Evolutionary conservation across 352 stramenopile species (phyloP).

Genomic region (Globisporangium carolinianum): DNA sequence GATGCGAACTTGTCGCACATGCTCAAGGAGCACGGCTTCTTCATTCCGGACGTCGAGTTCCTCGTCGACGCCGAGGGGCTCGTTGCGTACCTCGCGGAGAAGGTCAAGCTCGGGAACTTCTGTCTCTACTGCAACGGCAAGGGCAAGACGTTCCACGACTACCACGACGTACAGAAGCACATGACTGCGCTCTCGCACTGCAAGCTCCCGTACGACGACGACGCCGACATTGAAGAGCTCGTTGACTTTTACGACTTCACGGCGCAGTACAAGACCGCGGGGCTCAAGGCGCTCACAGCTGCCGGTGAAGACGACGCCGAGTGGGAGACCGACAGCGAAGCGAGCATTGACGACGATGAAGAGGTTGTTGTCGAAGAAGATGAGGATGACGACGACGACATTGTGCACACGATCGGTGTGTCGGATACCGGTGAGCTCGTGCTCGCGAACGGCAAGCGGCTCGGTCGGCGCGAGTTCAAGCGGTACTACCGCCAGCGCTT

Average conservation of each 20-base stretch:
- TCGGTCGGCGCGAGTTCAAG: conserved; percentile 86
- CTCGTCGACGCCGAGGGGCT: conserved; percentile 87
- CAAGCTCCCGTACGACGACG: conserved; percentile 88
- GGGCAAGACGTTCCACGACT: conserved; percentile 84
- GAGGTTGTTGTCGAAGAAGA: conserved; percentile 42
- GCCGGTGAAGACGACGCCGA: conserved; percentile 35
- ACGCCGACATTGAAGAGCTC: conserved; percentile 86
- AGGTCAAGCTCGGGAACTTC: conserved; percentile 92
- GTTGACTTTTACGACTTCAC: conserved; percentile 91
- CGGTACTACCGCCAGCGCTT: conserved; percentile 90
- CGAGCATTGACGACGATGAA: conserved; percentile 66
- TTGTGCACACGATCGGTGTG: conserved; percentile 56
- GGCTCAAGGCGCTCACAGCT: conserved; percentile 19
- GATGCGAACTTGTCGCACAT: conserved; percentile 86
- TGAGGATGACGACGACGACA: conserved; percentile 37
- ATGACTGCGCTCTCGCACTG: conserved; percentile 91
- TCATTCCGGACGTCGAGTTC: conserved; percentile 93
- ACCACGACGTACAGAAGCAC: conserved; percentile 91
- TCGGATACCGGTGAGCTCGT: conserved; percentile 88
- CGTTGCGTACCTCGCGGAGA: conserved; percentile 92
- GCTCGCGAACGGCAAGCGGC: conserved; percentile 68
- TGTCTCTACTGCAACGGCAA: conserved; percentile 95
- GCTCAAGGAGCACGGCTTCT: conserved; percentile 93
- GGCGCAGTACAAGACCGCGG: conserved; percentile 58
- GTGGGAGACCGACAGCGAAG: conserved; percentile 80